phyloP scores from a whole-genome alignment of 2,329 filamentous ascomycete species.

The Aureobasidium namibiae region DNA sequence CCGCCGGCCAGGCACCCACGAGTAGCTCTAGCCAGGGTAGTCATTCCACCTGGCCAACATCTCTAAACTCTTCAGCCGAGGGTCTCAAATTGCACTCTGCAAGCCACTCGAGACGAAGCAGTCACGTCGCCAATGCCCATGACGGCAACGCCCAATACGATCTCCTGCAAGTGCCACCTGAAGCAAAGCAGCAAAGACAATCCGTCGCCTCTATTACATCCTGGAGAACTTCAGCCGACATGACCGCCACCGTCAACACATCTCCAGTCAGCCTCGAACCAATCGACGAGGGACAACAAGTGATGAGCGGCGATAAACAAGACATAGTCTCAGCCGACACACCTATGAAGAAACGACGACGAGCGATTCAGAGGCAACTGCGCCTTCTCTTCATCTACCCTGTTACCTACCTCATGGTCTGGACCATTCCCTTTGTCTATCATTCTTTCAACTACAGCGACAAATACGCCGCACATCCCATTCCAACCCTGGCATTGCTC shows the following conservation, averaged over 20 bases:
- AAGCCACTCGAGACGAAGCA: constrained; percentile 6
- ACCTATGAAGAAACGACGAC: constrained; percentile 18
- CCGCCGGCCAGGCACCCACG: background rate
- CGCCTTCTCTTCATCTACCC: constrained; percentile 71
- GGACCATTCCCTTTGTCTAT: constrained; percentile 61
- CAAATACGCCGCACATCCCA: constrained; percentile 40
- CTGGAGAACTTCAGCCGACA: constrained; percentile 2
- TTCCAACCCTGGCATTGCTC: constrained; percentile 49
- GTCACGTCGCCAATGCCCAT: background rate
- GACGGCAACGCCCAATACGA: background rate
- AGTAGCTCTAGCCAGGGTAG: background rate
- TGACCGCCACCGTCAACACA: background rate
- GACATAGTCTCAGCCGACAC: constrained; percentile 10
- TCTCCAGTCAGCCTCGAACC: background rate
- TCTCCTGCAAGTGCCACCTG: background rate
- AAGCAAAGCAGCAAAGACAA: background rate
- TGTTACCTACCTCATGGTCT: constrained; percentile 61
- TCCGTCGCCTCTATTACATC: constrained; percentile 1
- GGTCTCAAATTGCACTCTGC: background rate
- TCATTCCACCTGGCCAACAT: constrained; percentile 1
- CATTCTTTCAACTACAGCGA: constrained; percentile 55
- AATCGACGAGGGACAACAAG: constrained; percentile 4
- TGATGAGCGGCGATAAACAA: background rate
- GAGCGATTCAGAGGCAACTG: constrained; percentile 57
- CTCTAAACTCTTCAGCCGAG: background rate